phyloP scores from a whole-genome alignment of 768 basidiomycete species.

The Collybia nuda region DNA sequence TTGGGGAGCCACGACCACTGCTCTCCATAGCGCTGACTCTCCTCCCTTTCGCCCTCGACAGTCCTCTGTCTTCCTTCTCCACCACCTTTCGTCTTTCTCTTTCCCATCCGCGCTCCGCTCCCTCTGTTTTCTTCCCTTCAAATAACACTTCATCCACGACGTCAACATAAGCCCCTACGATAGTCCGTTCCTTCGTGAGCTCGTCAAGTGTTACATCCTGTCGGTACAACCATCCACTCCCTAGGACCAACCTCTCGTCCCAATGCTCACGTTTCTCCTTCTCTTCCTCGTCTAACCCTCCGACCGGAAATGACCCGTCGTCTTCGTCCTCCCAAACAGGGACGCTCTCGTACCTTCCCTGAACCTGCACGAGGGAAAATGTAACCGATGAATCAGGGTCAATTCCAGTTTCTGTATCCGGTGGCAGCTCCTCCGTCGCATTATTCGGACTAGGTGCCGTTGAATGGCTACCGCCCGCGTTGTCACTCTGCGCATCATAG shows the following conservation, averaged over 20 bases:
- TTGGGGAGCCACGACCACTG: slow-evolving; percentile 18
- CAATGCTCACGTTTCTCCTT: slow-evolving; percentile 69
- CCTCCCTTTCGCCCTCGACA: slow-evolving; percentile 43
- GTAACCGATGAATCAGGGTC: slow-evolving; percentile 66
- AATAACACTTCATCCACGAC: slow-evolving; percentile 83
- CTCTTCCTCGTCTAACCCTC: slow-evolving; percentile 40
- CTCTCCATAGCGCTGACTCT: slow-evolving; percentile 48
- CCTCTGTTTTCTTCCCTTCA: slow-evolving; percentile 49
- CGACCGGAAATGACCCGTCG: slow-evolving; percentile 27
- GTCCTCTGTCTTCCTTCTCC: slow-evolving; percentile 39
- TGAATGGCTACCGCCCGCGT: slow-evolving; percentile 34
- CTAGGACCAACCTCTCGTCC: slow-evolving; percentile 80
- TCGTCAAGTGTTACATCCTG: slow-evolving; percentile 59
- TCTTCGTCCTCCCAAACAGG: slow-evolving; percentile 85
- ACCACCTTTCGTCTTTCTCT: slow-evolving; percentile 41
- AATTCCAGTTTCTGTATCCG: slow-evolving; percentile 23
- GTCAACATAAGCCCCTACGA: slow-evolving; percentile 64
- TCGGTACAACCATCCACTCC: slow-evolving; percentile 80
- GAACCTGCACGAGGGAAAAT: slow-evolving; percentile 68
- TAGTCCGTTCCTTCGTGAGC: slow-evolving; percentile 54
- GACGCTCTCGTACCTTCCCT: slow-evolving; percentile 61
- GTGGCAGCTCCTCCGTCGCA: slow-evolving; percentile 29
- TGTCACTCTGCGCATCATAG: slow-evolving; percentile 81
- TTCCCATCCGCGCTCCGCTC: slow-evolving; percentile 49
- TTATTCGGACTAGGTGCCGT: slow-evolving; percentile 42